Evolutionary conservation across 331 rosid species (phyloP).

Genomic region (Malus hybrid): DNA sequence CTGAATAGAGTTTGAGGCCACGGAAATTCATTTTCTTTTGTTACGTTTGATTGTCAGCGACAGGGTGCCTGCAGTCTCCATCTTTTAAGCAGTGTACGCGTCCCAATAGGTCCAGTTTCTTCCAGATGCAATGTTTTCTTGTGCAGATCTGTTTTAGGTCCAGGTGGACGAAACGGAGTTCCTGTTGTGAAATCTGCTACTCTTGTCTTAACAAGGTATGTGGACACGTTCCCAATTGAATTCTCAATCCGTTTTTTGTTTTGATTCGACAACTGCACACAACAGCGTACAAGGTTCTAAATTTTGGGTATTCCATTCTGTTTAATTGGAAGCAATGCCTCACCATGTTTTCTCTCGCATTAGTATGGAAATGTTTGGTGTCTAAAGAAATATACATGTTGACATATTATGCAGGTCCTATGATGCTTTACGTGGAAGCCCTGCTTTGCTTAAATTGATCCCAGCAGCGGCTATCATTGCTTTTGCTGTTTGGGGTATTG

Average conservation of each 20-base stretch:
- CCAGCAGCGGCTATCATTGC: conserved; percentile 78
- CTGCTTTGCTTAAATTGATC: conserved; percentile 49
- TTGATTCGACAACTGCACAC: background rate
- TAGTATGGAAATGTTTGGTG: background rate
- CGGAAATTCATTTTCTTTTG: conserved; percentile 10
- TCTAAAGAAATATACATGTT: background rate
- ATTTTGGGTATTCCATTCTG: background rate
- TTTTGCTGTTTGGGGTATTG: conserved; percentile 87
- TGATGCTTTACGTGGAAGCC: conserved; percentile 51
- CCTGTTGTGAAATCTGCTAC: conserved; percentile 64
- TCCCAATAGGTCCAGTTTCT: conserved; percentile 48
- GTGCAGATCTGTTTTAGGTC: conserved; percentile 63
- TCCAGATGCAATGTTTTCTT: conserved; percentile 56
- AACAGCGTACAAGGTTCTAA: too few relatives aligned
- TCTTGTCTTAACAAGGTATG: conserved; percentile 54
- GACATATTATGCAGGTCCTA: conserved; percentile 47
- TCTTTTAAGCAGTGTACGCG: conserved; percentile 40
- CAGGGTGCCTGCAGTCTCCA: conserved; percentile 52
- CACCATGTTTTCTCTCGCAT: background rate
- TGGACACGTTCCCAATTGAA: background rate
- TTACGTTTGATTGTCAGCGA: conserved; percentile 36
- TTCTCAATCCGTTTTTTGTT: background rate
- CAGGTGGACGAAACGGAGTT: conserved; percentile 64
- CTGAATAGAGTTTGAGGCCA: background rate
- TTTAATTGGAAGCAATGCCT: background rate